Base-by-base conservation (phyloP, 2,329 filamentous ascomycete species). In the Talaromyces sp. region DNA sequence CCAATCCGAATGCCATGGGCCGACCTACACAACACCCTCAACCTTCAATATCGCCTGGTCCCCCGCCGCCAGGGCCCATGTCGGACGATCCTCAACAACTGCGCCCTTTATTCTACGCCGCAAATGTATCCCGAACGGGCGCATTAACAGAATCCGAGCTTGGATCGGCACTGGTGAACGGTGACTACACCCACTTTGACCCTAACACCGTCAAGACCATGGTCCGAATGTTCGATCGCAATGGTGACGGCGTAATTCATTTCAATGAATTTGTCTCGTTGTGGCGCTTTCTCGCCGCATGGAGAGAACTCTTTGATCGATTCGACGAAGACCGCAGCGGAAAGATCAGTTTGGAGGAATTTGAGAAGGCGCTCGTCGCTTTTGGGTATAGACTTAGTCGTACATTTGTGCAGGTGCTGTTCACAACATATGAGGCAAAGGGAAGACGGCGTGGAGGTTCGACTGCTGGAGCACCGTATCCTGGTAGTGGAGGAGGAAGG, bases 171-270 rank as follows among this genome's bases (percentile, higher is more conserved):
- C 86, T 99, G 5, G 93, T 98, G 64, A 99, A 99, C 73, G 93
- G 93, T 61, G 95, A 99, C 82, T 97, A 91, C 86, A 91, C 91
- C 1, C 86, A 92, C 4, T 99, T 99, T 75, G 93, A 99, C 77
- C 84, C 88, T 4, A 90, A 96, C 70, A 99, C 95, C 1, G 93
- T 98, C 67, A 89, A 89, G 72, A 96, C 98, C 91, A 97, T 99
- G 93, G 97, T 99, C 69, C 90, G 93, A 73, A 98, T 99, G 95
- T 99, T 99, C 79, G 93, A 98, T 79, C 91, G 89, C 63, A 91
- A 97, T 78, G 89, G 91, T 69, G 90, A 86, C 66, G 92, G 93
- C 58, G 90, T 89, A 14, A 96, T 99, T 75, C 92, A 90, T 65
- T 98, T 96, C 76, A 88, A 95, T 67, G 95, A 98, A 77, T 99